These are phyloP conservation scores for Aethionema arabicum DNA, from an alignment of 345 rosid genomes.

Conservation along the genomic window DNA sequence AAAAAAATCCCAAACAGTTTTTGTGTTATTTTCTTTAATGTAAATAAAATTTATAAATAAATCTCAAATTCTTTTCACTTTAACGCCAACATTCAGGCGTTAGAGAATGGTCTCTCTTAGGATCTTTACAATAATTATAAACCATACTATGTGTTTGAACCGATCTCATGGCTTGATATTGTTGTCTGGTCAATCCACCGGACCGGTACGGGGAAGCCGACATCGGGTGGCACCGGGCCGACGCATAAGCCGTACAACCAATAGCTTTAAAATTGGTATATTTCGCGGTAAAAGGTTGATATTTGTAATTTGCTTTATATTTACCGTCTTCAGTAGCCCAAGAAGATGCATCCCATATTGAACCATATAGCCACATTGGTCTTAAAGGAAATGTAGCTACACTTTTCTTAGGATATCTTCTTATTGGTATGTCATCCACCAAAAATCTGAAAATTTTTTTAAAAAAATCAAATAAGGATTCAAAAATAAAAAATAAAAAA, in stretches of 20 bases:
- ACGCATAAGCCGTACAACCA: constrained; percentile 78
- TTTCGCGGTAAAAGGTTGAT: constrained; percentile 80
- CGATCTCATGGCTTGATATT: constrained; percentile 74
- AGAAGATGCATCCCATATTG: constrained; percentile 97
- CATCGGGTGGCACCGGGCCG: constrained; percentile 56
- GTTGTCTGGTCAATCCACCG: constrained; percentile 66
- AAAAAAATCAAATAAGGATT: background rate
- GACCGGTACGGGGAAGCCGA: constrained; percentile 74
- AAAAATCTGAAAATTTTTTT: constrained; percentile 55
- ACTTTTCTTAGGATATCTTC: constrained; percentile 88
- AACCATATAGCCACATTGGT: constrained; percentile 97
- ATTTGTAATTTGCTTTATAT: constrained; percentile 84
- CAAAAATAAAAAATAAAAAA: no score
- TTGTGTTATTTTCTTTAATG: constrained; percentile 3
- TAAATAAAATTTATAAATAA: constrained; percentile 3
- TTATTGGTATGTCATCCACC: constrained; percentile 89
- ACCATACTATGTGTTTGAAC: constrained; percentile 63
- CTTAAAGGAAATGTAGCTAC: constrained; percentile 73
- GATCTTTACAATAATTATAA: constrained; percentile 78
- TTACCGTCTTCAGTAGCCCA: constrained; percentile 98
- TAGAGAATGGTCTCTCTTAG: constrained; percentile 70
- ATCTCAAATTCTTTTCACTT: background rate
- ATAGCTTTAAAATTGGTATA: constrained; percentile 69
- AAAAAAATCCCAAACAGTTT: background rate
- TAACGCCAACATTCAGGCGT: constrained; percentile 80